Conservation (phyloP, 1,139 yeast species). For the Geotrichum klebahnii region DNA sequence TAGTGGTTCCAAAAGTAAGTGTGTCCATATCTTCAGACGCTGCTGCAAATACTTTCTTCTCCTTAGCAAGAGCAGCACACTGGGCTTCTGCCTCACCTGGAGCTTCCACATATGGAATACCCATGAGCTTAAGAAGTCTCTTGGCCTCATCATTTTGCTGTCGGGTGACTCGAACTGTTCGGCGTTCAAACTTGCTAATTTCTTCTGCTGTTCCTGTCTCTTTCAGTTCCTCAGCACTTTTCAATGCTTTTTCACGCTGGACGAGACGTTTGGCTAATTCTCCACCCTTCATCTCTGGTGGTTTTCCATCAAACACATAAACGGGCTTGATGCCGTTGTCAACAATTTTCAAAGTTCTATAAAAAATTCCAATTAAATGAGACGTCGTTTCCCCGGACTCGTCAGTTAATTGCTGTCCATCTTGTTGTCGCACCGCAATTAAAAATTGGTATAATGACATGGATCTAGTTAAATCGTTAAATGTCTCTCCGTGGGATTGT, state of each 20-base stretch:
- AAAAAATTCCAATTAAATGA: constrained; percentile 92
- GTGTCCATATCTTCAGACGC: constrained; percentile 99
- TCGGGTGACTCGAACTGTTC: constrained; percentile 81
- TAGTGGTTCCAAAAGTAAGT: constrained; percentile 82
- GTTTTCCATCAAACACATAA: constrained; percentile 95
- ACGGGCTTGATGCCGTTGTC: constrained; percentile 93
- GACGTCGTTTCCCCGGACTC: constrained; percentile 90
- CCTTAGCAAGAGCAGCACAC: constrained; percentile 86
- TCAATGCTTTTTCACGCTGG: constrained; percentile 78
- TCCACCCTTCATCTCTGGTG: constrained; percentile 86
- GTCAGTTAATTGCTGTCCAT: constrained; percentile 87
- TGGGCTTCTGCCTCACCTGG: constrained; percentile 99
- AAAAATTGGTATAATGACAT: constrained; percentile 93
- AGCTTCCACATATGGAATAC: constrained; percentile 87
- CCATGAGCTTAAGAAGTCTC: constrained; percentile 75
- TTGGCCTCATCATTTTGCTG: constrained; percentile 96
- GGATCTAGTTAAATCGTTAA: constrained; percentile 45
- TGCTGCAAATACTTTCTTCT: constrained; percentile 86
- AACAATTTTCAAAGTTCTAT: constrained; percentile 81
- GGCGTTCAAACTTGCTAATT: constrained; percentile 68
- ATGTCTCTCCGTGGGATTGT: background rate
- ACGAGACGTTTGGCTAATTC: constrained; percentile 83
- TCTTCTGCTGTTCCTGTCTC: constrained; percentile 81
- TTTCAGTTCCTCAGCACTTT: constrained; percentile 64
- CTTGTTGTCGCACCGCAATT: constrained; percentile 93